Percentiles rank a stretch among this genome's conserved stretches.
Evolutionary conservation across 2,329 filamentous ascomycete genomes (phyloP).

Genomic region (Mycosphaerelloides madeirae): DNA sequence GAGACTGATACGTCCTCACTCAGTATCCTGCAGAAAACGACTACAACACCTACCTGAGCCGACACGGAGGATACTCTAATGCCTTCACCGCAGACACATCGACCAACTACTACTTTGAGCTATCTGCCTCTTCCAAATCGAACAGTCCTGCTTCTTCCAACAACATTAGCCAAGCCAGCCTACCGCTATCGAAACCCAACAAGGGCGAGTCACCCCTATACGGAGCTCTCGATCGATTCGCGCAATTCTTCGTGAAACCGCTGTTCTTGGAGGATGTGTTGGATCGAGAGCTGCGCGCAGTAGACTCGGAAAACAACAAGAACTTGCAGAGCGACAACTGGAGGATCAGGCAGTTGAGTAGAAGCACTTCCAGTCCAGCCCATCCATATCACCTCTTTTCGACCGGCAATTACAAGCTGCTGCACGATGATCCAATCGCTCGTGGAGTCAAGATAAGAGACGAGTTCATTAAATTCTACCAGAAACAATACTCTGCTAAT

Average conservation of each 20-base stretch:
- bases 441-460: conserved; percentile 78
- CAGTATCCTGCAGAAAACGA: conserved; percentile 90
- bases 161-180: conserved; percentile 33
- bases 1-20: conserved; percentile 8
- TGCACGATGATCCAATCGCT: conserved; percentile 76
- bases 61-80: conserved; percentile 88
- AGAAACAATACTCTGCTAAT: conserved; percentile 86
- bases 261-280: conserved; percentile 80
- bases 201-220: conserved; percentile 59
- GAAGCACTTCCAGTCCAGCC: conserved; percentile 77
- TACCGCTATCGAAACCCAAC: conserved; percentile 30
- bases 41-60: conserved; percentile 87
- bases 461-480: conserved; percentile 89
- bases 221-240: conserved; percentile 83
- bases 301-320: conserved; percentile 97
- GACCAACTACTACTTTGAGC: conserved; percentile 97
- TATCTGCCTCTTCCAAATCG: conserved; percentile 67
- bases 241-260: conserved; percentile 87
- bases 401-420: conserved; percentile 79
- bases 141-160: conserved; percentile 46
- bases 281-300: conserved; percentile 80
- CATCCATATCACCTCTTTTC: conserved; percentile 91
- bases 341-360: conserved; percentile 82
- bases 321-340: conserved; percentile 87
- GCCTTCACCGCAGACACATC: conserved; percentile 90